These are phyloP conservation scores for Pseudozyma hubeiensis DNA, from an alignment of 1,284 basidiomycete species.

Conservation along the genomic window DNA sequence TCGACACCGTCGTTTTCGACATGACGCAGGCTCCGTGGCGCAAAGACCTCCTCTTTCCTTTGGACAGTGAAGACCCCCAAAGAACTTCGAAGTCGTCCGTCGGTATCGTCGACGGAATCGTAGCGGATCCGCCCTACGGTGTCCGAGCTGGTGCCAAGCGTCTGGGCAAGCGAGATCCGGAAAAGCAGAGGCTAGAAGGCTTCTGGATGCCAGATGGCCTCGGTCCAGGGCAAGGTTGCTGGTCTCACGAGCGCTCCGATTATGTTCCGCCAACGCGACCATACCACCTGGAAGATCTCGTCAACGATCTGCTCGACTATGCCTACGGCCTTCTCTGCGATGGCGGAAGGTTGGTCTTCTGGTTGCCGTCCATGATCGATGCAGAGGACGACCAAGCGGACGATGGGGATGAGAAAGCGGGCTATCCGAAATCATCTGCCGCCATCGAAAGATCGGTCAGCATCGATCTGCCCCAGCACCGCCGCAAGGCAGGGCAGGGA, in stretches of 20 bases:
- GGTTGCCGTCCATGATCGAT: conserved; percentile 64
- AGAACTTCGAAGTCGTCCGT: conserved; percentile 8
- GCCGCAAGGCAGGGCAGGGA: conserved; percentile 38
- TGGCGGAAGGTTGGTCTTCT: conserved; percentile 90
- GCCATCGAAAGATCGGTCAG: conserved; percentile 74
- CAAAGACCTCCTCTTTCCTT: conserved; percentile 34
- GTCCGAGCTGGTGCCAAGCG: conserved; percentile 96
- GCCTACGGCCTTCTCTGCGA: conserved; percentile 87
- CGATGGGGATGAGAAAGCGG: conserved; percentile 26
- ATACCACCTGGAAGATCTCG: conserved; percentile 89
- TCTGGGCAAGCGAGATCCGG: conserved; percentile 76
- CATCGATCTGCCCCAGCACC: conserved; percentile 70
- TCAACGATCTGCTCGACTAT: conserved; percentile 82
- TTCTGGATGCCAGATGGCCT: conserved; percentile 66
- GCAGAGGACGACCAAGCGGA: conserved; percentile 46
- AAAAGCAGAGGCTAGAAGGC: conserved; percentile 66
- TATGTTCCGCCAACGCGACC: conserved; percentile 80
- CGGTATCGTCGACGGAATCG: conserved; percentile 89
- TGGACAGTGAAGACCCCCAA: conserved; percentile 3
- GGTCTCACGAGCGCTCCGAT: conserved; percentile 64
- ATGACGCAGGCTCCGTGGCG: conserved; percentile 89
- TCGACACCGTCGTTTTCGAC: conserved; percentile 90
- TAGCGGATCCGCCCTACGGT: conserved; percentile 76
- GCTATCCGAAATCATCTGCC: conserved; percentile 72
- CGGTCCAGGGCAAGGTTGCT: conserved; percentile 39